phyloP scores from a whole-genome alignment of 2,329 filamentous ascomycete genomes.

The Pleurostoma richardsiae region DNA sequence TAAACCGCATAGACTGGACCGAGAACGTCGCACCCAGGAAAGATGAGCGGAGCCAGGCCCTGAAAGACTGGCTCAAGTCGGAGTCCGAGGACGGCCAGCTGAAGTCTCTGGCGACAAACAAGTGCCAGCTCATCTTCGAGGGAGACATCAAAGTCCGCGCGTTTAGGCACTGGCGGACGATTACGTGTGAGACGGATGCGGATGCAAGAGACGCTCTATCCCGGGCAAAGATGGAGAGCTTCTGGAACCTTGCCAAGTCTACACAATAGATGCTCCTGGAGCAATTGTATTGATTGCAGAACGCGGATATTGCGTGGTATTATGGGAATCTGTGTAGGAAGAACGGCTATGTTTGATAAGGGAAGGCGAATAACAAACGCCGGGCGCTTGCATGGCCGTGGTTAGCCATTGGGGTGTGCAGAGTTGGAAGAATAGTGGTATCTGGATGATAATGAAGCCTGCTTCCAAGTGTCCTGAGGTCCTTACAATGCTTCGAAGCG shows the following conservation, averaged over 20 bases:
- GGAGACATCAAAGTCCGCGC: conserved; percentile 75
- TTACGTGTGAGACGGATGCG: conserved; percentile 88
- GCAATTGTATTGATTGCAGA: too few relatives aligned
- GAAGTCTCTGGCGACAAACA: conserved; percentile 78
- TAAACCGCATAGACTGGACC: conserved; percentile 90
- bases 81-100: conserved; percentile 73
- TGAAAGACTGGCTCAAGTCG: conserved; percentile 72
- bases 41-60: conserved; percentile 54
- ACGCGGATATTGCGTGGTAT: too few relatives aligned
- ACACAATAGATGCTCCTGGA: conserved; percentile 7
- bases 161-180: conserved; percentile 84
- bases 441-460: too few relatives aligned
- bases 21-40: conserved; percentile 72
- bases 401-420: too few relatives aligned
- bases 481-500: too few relatives aligned
- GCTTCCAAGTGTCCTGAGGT: too few relatives aligned
- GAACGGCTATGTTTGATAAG: too few relatives aligned
- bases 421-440: too few relatives aligned
- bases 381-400: too few relatives aligned
- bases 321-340: not conserved
- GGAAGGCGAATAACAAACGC: too few relatives aligned
- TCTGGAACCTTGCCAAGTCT: conserved; percentile 86
- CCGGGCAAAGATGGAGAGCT: conserved; percentile 86
- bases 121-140: conserved; percentile 82
- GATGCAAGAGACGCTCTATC: conserved; percentile 78